Evolutionary conservation across 1,284 basidiomycete genomes (phyloP).

Genomic region (Golubevia sp.): DNA sequence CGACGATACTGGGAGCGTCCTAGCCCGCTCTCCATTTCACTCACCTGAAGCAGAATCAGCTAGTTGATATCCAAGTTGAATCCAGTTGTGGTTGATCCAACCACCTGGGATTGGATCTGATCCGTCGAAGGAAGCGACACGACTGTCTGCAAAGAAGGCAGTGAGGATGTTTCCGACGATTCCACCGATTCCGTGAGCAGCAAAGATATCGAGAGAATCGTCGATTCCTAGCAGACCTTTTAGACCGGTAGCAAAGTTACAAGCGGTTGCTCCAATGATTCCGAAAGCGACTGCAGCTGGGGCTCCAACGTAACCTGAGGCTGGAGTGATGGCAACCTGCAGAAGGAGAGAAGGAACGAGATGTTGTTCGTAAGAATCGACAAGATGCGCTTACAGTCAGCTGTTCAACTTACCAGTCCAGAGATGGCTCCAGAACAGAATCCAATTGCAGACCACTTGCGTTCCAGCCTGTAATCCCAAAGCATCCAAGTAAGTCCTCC

Average conservation of each 20-base stretch:
- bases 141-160: constrained; percentile 83
- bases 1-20: too few relatives aligned
- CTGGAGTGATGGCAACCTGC: constrained; percentile 76
- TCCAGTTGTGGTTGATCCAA: constrained; percentile 84
- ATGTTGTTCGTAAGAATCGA: too few relatives aligned
- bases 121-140: constrained; percentile 83
- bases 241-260: constrained; percentile 93
- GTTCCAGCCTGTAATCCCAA: constrained; percentile 63
- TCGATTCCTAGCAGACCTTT: constrained; percentile 70
- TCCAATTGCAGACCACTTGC: constrained; percentile 71
- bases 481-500: constrained; percentile 64
- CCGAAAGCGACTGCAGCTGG: constrained; percentile 63
- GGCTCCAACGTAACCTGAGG: constrained; percentile 65
- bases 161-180: constrained; percentile 84
- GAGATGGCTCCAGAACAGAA: constrained; percentile 94
- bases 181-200: constrained; percentile 85
- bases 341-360: constrained; percentile 28
- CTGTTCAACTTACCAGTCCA: constrained; percentile 80
- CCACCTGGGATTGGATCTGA: constrained; percentile 76
- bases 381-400: too few relatives aligned
- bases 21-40: too few relatives aligned
- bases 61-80: constrained; percentile 78
- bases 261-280: constrained; percentile 78
- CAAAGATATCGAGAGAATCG: constrained; percentile 72
- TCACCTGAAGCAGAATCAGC: constrained; percentile 69